phyloP scores from a whole-genome alignment of 805 yeast genomes.

The Candida namnaoensis region DNA sequence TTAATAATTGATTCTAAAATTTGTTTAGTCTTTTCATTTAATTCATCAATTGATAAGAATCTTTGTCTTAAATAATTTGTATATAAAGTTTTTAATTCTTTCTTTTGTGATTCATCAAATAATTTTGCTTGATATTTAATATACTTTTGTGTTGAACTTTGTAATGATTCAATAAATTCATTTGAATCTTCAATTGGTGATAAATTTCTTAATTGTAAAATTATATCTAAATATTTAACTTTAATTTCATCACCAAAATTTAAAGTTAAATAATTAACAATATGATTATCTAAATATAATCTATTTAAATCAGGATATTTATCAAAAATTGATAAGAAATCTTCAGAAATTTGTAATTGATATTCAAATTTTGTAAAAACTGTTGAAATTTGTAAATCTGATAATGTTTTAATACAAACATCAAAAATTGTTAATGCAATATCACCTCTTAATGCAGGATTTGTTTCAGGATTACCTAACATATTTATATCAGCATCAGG shows the following conservation, averaged over 20 bases:
- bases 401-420: slow-evolving; percentile 44
- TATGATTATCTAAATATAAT: slow-evolving; percentile 55
- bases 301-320: slow-evolving; percentile 64
- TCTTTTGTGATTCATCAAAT: slow-evolving; percentile 21
- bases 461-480: slow-evolving; percentile 78
- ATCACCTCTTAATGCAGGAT: slow-evolving; percentile 72
- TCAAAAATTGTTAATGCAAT: slow-evolving; percentile 65
- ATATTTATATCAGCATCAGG: slow-evolving; percentile 85
- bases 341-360: slow-evolving; percentile 31
- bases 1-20: slow-evolving; percentile 16
- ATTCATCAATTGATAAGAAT: neutral
- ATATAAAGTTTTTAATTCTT: slow-evolving; percentile 25
- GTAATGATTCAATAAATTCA: slow-evolving; percentile 49
- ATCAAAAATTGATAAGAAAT: slow-evolving; percentile 53
- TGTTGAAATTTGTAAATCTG: slow-evolving; percentile 7
- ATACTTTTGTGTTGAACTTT: slow-evolving; percentile 63
- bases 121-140: slow-evolving; percentile 46
- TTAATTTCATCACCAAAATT: slow-evolving; percentile 32
- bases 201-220: slow-evolving; percentile 57
- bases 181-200: slow-evolving; percentile 23
- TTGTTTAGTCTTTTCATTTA: slow-evolving; percentile 9
- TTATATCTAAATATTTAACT: slow-evolving; percentile 42
- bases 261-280: slow-evolving; percentile 42
- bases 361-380: slow-evolving; percentile 16
- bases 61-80: slow-evolving; percentile 11